These are phyloP conservation scores for Tranzscheliella williamsii DNA, from an alignment of 1,284 basidiomycete genomes.

Conservation along the genomic window DNA sequence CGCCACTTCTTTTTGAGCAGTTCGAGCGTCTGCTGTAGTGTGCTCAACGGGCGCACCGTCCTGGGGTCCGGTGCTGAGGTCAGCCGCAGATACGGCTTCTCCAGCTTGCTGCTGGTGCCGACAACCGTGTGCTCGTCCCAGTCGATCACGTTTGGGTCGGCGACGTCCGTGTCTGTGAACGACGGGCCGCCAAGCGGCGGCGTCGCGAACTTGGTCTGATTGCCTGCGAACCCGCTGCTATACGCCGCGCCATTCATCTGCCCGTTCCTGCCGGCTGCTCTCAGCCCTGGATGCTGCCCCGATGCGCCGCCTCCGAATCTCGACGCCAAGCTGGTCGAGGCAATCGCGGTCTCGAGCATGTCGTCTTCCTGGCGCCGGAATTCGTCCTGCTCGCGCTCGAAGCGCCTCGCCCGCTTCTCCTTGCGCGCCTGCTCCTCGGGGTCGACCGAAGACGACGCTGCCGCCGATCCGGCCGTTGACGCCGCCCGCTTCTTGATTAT, in stretches of 20 bases:
- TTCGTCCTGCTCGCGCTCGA: constrained; percentile 54
- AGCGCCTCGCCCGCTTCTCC: constrained; percentile 57
- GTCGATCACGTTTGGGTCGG: constrained; percentile 73
- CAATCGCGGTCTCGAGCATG: constrained; percentile 40
- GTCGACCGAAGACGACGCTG: neutral
- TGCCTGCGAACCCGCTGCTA: constrained; percentile 2
- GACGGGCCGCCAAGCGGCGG: neutral
- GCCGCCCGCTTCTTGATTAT: constrained; percentile 32
- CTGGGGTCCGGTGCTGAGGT: constrained; percentile 96
- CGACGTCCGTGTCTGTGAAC: constrained; percentile 25
- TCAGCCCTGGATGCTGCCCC: neutral
- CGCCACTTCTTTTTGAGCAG: constrained; percentile 89
- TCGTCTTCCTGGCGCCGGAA: constrained; percentile 40
- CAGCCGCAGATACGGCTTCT: constrained; percentile 93
- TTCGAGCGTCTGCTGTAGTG: constrained; percentile 81
- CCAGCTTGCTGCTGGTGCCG: constrained; percentile 82
- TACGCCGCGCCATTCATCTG: too few species aligned
- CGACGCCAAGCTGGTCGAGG: constrained; percentile 35
- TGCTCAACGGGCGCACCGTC: constrained; percentile 83
- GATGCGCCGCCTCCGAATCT: constrained; percentile 24
- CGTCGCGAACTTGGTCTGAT: neutral
- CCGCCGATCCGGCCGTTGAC: neutral
- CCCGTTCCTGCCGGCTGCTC: neutral
- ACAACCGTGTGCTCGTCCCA: constrained; percentile 97
- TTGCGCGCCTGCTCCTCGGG: constrained; percentile 46